Evolutionary conservation across 2,329 filamentous ascomycete species (phyloP).

Genomic region (Metarhizium brunneum): DNA sequence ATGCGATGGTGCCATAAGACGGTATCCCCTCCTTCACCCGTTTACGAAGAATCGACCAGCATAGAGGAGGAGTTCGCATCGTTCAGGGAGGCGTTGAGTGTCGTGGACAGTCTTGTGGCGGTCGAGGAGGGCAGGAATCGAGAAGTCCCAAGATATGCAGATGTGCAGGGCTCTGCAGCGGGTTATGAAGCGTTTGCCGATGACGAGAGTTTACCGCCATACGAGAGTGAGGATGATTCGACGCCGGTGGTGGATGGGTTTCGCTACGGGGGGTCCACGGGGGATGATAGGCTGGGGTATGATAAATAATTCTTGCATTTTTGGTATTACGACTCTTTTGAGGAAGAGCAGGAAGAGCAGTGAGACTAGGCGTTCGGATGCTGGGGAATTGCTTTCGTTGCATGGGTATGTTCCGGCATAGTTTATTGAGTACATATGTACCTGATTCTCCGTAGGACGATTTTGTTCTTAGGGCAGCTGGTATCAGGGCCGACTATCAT

Average conservation of each 20-base stretch:
- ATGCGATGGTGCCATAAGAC: no score
- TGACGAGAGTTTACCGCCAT: slow-evolving; percentile 32
- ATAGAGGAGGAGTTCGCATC: slow-evolving; percentile 41
- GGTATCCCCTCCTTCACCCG: background rate
- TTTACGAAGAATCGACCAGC: background rate
- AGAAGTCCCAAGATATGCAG: background rate
- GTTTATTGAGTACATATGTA: no score
- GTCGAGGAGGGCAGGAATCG: slow-evolving; percentile 28
- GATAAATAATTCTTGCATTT: no score
- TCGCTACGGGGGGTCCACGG: slow-evolving; percentile 8
- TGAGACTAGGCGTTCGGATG: no score
- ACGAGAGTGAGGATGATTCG: slow-evolving; percentile 20
- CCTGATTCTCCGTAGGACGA: no score
- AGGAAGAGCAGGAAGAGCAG: no score
- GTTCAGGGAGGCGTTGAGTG: slow-evolving; percentile 35
- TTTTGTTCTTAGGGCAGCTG: no score
- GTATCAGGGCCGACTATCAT: background rate
- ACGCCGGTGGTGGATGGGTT: slow-evolving; percentile 31
- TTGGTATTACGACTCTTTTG: no score
- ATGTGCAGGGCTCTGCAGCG: background rate
- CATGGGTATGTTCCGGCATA: no score
- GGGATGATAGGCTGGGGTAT: no score
- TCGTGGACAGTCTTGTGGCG: slow-evolving; percentile 36
- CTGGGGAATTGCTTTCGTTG: no score
- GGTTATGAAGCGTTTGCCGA: slow-evolving; percentile 11